Conservation (phyloP, 2,329 filamentous ascomycete genomes). For the Paraphoma sp. region DNA sequence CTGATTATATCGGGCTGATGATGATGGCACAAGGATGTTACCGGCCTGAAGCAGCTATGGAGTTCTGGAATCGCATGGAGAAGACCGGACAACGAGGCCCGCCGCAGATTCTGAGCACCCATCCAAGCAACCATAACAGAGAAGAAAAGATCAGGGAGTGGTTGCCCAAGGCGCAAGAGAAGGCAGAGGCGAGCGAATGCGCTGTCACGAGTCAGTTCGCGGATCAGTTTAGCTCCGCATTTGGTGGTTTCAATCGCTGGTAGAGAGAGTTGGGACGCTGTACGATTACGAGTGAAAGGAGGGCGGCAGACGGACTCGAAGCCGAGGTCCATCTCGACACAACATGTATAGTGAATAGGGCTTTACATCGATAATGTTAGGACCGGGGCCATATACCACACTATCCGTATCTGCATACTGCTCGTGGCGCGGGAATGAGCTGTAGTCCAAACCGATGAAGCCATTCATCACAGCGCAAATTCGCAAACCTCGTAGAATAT, state of each 20-base stretch:
- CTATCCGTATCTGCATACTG: neutral
- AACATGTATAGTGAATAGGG: too few species aligned
- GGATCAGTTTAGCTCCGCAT: slow-evolving; percentile 18
- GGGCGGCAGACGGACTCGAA: too few species aligned
- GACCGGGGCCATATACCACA: too few species aligned
- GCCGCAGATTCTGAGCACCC: slow-evolving; percentile 77
- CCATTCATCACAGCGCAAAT: too few species aligned
- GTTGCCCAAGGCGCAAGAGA: slow-evolving; percentile 50
- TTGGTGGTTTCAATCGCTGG: slow-evolving; percentile 16
- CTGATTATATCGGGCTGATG: slow-evolving; percentile 81
- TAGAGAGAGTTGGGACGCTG: neutral
- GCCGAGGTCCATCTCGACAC: too few species aligned
- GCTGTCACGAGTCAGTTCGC: slow-evolving; percentile 22
- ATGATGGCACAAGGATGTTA: slow-evolving; percentile 85
- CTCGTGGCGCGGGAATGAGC: too few species aligned
- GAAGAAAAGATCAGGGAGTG: slow-evolving; percentile 70
- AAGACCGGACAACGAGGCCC: slow-evolving; percentile 56
- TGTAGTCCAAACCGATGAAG: too few species aligned
- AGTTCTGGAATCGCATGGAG: slow-evolving; percentile 70
- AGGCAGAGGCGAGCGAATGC: slow-evolving; percentile 44
- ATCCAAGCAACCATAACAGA: slow-evolving; percentile 73
- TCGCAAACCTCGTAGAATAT: too few species aligned
- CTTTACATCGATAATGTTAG: too few species aligned
- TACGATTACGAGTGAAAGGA: neutral
- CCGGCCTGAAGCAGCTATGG: slow-evolving; percentile 70